Evolutionary conservation across 345 rosid species (phyloP).

Genomic region (Eucalyptus erythrocorys): DNA sequence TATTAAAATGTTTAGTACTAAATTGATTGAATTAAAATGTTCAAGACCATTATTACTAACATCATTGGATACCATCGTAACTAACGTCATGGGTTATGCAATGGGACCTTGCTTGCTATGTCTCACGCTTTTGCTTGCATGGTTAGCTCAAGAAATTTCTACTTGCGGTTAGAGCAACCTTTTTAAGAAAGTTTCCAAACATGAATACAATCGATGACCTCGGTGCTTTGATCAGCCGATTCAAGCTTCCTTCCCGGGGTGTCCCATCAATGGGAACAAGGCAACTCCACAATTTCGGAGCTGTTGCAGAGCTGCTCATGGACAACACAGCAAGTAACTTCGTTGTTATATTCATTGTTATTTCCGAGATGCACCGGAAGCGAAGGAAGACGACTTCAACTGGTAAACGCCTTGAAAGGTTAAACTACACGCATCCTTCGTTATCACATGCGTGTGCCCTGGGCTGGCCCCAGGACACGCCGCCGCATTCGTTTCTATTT

Average conservation of each 20-base stretch:
- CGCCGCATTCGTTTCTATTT: background rate
- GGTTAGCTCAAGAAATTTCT: background rate
- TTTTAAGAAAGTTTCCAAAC: background rate
- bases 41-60: too few species aligned
- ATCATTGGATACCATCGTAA: too few species aligned
- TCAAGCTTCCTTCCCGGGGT: background rate
- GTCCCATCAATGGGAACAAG: background rate
- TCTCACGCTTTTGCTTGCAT: background rate
- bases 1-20: too few species aligned
- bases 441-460: background rate
- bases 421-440: background rate
- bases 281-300: background rate
- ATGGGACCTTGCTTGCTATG: background rate
- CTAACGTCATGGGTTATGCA: background rate
- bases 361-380: background rate
- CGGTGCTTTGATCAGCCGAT: background rate
- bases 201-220: background rate
- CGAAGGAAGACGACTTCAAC: background rate
- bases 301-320: background rate
- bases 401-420: background rate
- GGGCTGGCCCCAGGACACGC: background rate
- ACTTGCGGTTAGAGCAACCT: background rate
- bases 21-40: too few species aligned
- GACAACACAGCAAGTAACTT: background rate
- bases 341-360: background rate